phyloP scores from a whole-genome alignment of 1,284 basidiomycete species.

The Athelia psychrophila region DNA sequence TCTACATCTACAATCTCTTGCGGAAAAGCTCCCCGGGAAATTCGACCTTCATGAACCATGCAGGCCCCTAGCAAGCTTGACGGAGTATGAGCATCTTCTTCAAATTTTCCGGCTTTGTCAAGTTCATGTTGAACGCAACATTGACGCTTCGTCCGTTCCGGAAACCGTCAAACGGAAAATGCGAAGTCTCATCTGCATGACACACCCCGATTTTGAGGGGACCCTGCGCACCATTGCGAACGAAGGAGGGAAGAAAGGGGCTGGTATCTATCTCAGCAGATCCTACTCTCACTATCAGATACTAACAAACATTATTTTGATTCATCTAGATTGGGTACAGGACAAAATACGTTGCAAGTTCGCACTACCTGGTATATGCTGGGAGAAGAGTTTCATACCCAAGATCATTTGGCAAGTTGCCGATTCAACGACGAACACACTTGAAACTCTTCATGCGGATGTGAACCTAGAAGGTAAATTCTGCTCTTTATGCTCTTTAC shows the following conservation, averaged over 20 bases:
- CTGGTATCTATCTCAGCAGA: slow-evolving; percentile 3
- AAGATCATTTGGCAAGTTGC: slow-evolving; percentile 14
- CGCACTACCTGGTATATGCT: slow-evolving; percentile 18
- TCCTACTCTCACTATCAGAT: neutral
- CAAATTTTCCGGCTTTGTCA: slow-evolving; percentile 17
- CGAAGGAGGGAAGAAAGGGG: slow-evolving; percentile 13
- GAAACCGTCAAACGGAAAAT: slow-evolving; percentile 15
- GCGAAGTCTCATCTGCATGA: slow-evolving; percentile 18
- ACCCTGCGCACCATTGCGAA: slow-evolving; percentile 12
- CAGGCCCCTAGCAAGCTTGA: slow-evolving; percentile 9
- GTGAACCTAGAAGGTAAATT: slow-evolving; percentile 17
- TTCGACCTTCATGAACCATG: slow-evolving; percentile 12
- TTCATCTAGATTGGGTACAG: slow-evolving; percentile 17
- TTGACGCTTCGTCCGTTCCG: slow-evolving; percentile 9
- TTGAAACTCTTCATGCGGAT: slow-evolving; percentile 18
- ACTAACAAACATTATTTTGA: too few species aligned
- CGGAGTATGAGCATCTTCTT: slow-evolving; percentile 21
- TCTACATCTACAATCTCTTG: slow-evolving; percentile 15
- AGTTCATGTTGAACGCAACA: slow-evolving; percentile 17
- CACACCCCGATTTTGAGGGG: slow-evolving; percentile 16
- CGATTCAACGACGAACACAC: slow-evolving; percentile 15
- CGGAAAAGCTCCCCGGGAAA: slow-evolving; percentile 2
- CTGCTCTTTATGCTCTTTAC: slow-evolving; percentile 12
- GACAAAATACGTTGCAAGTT: slow-evolving; percentile 20
- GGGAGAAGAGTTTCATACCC: slow-evolving; percentile 18